Base-by-base conservation (phyloP, 2,329 filamentous ascomycete genomes). In the Juglanconis sp. region DNA sequence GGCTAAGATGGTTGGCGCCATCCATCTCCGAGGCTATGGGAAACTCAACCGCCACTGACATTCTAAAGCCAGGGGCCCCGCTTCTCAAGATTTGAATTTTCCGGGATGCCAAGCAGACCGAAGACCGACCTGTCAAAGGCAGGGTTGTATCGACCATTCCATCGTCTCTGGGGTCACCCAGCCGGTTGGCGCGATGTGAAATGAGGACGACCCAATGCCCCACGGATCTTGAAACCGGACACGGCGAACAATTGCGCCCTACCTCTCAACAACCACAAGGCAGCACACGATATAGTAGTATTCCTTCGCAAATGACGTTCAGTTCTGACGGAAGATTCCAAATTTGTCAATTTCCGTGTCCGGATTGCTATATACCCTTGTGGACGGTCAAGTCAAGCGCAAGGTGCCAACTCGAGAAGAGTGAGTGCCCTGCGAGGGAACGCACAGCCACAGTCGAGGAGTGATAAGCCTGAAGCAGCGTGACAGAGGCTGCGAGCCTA, bases 1-100 rank as follows among this genome's bases (percentile, higher is more conserved):
- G 17, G 17, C 17, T 24, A 24, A 24, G 17, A 1, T 24, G 17
- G 17, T 24, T 34, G 47, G 47, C 47, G 24, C 51, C 24, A 36
- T 44, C 34, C 53, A 56, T 42, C 55, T 30, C 51, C 46, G 17
- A 55, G 51, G 48, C 42, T 40, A 31, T 31, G 36, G 52, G 49
- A 34, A 48, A 44, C 54, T 51, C 44, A 46, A 51, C 57, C 52
- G 57, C 57, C 52, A 59, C 44, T 59, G 57, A 55, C 52, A 48
- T 48, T 30, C 35, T 48, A 50, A 49, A 44, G 49, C 35, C 54
- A 56, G 54, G 49, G 58, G 46, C 58, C 31, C 35, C 40, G 31
- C 31, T 11, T 50, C 50, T 36, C 15, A 31, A 53, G 10, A 6
- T 44, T n/a, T n/a, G 11, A 36, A 47, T 34, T 47, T 53, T 44